Percentiles rank a stretch among this genome's conserved stretches.
These are phyloP conservation scores for Castanea crenata DNA, from an alignment of 306 rosid species.

Conservation along the genomic window DNA sequence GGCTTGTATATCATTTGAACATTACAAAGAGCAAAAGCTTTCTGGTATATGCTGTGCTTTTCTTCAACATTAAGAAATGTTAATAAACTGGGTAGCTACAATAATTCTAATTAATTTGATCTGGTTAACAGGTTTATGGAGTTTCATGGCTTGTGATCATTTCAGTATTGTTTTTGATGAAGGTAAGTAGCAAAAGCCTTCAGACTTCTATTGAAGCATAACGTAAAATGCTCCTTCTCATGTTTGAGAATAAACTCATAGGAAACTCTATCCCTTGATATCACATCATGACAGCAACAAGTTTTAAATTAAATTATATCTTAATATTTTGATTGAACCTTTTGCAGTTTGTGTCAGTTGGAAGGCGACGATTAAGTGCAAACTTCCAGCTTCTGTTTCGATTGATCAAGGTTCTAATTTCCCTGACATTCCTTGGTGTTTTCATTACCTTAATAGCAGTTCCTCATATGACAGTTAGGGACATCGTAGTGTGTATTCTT, in stretches of 20 bases:
- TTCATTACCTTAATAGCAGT: constrained; percentile 62
- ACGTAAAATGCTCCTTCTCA: not conserved
- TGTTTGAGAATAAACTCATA: not conserved
- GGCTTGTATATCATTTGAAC: constrained; percentile 86
- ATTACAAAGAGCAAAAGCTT: constrained; percentile 56
- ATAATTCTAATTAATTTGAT: constrained; percentile 17
- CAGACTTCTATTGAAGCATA: not conserved
- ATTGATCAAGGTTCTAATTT: constrained; percentile 61
- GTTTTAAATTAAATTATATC: not conserved
- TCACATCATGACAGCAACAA: not conserved
- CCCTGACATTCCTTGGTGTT: constrained; percentile 51
- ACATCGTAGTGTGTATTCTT: constrained; percentile 68
- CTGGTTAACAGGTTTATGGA: constrained; percentile 72
- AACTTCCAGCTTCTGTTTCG: constrained; percentile 80
- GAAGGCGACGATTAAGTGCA: constrained; percentile 83
- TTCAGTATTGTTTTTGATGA: constrained; percentile 59
- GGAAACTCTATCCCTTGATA: not conserved
- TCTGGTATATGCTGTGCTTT: constrained; percentile 45
- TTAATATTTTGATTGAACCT: not conserved
- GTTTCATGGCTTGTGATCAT: constrained; percentile 81
- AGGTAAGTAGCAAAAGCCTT: constrained; percentile 50
- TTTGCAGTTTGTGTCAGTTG: constrained; percentile 67
- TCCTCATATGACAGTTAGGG: constrained; percentile 60
- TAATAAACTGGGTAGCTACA: constrained; percentile 14
- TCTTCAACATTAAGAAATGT: not conserved